Evolutionary conservation across 371 early-diverging fungal species (phyloP), one percentile per base, ranked within the genome.

Genomic region (Actinomucor elegans): DNA sequence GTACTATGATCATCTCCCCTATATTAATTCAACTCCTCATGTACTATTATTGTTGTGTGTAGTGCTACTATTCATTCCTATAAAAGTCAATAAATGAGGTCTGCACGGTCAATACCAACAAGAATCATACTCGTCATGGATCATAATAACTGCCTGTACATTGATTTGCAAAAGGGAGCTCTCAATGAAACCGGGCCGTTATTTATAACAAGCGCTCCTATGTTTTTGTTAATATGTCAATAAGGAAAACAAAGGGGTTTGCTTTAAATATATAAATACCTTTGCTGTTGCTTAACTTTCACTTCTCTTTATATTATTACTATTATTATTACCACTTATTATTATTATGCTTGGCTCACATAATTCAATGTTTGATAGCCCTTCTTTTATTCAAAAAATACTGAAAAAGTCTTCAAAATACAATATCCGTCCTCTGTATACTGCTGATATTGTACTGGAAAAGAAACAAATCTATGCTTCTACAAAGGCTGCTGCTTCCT

Each of bases 61-160:
- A n/a, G n/a, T n/a, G n/a, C n/a, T n/a, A n/a, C n/a, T n/a, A n/a
- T n/a, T n/a, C n/a, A n/a, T n/a, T n/a, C n/a, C n/a, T n/a, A n/a
- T 59, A 63, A 63, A 63, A 49, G 64, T 52, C 20, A 42, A 63
- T 49, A 55, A 59, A 41, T 58, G 24, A 15, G 36, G 58, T 48
- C 59, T 58, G 64, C 64, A 63, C 64, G 64, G 64, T 31, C 55
- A n/a, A n/a, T n/a, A n/a, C n/a, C n/a, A n/a, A n/a, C n/a, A n/a
- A n/a, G n/a, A n/a, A n/a, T 28, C 28, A 26, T 15, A 12, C 40
- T 21, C 26, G 43, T 43, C 17, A 43, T 27, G n/a, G 5, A 3
- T 41, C 11, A 14, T 24, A 14, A n/a, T n/a, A 4, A 17, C 18
- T n/a, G n/a, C n/a, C n/a, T n/a, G n/a, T n/a, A n/a, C n/a, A n/a